Percentiles rank a stretch among this genome's conserved stretches.
phyloP scores from a whole-genome alignment of 2,329 filamentous ascomycete species.

The Nigrograna mackinnonii region DNA sequence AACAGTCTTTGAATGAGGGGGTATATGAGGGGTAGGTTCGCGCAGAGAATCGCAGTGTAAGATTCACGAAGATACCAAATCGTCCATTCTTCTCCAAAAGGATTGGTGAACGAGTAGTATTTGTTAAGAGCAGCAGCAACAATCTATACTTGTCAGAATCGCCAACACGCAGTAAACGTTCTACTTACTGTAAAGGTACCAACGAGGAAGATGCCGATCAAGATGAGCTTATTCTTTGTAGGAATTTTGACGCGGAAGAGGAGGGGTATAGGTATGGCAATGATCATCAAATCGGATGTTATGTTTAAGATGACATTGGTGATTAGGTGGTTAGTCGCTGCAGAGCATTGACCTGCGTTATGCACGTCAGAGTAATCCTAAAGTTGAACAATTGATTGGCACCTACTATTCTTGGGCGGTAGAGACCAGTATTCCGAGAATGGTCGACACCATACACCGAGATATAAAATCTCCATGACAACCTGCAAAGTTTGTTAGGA shows the following conservation, averaged over 20 bases:
- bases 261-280: slow-evolving; percentile 51
- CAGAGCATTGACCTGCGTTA: slow-evolving; percentile 43
- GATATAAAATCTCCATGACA: slow-evolving; percentile 53
- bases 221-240: slow-evolving; percentile 54
- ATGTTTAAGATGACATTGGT: slow-evolving; percentile 49
- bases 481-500: slow-evolving; percentile 12
- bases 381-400: background rate
- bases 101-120: slow-evolving; percentile 62
- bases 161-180: background rate
- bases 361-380: slow-evolving; percentile 6
- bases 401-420: slow-evolving; percentile 40
- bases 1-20: slow-evolving; percentile 57
- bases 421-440: slow-evolving; percentile 58
- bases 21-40: slow-evolving; percentile 65
- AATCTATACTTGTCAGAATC: slow-evolving; percentile 41
- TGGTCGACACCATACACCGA: slow-evolving; percentile 60
- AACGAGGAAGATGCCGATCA: slow-evolving; percentile 60
- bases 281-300: slow-evolving; percentile 50
- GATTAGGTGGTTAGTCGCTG: slow-evolving; percentile 45
- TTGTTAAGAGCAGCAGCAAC: slow-evolving; percentile 64
- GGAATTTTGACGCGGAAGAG: slow-evolving; percentile 48
- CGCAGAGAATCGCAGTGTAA: slow-evolving; percentile 62
- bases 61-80: slow-evolving; percentile 64
- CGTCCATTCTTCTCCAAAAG: slow-evolving; percentile 60
- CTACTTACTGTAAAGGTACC: slow-evolving; percentile 45